Evolutionary conservation across 1,284 basidiomycete species (phyloP).

Genomic region (Rhodotorula sp.): DNA sequence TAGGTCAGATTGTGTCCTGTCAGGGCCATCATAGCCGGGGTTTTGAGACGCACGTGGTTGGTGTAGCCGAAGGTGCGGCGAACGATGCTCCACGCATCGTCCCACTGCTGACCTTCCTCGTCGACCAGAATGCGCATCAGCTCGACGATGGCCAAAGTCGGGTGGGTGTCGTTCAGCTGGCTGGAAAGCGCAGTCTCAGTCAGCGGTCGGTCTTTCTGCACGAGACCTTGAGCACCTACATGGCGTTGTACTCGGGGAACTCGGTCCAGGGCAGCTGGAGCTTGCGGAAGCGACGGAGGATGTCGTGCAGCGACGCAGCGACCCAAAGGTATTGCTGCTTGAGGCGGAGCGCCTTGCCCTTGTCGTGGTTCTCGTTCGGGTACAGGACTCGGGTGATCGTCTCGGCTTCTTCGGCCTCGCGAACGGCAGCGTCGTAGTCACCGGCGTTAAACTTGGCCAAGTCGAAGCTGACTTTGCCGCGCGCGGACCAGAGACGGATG

Average conservation of each 20-base stretch:
- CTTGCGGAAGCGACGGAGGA: constrained; percentile 59
- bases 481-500: constrained; percentile 66
- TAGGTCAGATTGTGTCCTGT: not conserved
- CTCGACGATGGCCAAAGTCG: constrained; percentile 86
- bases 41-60: constrained; percentile 61
- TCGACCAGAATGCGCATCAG: constrained; percentile 80
- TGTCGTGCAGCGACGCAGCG: constrained; percentile 65
- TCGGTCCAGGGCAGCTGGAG: constrained; percentile 62
- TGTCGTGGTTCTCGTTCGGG: constrained; percentile 54
- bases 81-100: constrained; percentile 77
- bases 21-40: not conserved
- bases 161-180: constrained; percentile 91
- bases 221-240: constrained; percentile 5
- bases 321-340: constrained; percentile 80
- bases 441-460: constrained; percentile 67
- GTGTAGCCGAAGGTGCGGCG: constrained; percentile 90
- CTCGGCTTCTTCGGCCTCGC: constrained; percentile 78
- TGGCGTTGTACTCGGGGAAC: constrained; percentile 64
- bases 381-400: constrained; percentile 70
- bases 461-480: constrained; percentile 87
- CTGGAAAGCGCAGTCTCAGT: constrained; percentile 52
- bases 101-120: constrained; percentile 83
- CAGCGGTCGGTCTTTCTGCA: not conserved
- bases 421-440: constrained; percentile 74
- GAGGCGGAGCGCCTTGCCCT: constrained; percentile 83